Base-by-base conservation (phyloP, 192 early-diverging fungal species). In the Coemansia sp. region DNA sequence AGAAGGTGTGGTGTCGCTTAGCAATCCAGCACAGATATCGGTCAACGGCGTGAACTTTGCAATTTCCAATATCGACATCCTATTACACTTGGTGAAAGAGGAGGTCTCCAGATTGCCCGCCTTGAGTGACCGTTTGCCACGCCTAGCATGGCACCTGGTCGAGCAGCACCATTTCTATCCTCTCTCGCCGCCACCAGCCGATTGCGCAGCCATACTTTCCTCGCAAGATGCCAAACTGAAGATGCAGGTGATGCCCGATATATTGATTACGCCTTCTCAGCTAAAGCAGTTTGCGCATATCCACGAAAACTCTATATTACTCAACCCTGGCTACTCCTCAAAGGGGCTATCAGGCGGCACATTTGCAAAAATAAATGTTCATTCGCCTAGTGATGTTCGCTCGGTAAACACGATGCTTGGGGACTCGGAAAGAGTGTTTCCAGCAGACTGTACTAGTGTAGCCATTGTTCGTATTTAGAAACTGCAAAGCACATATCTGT, bases 81-180 rank as follows among this genome's bases (percentile, higher is more conserved):
- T 98, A 55, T 85, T 87, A 57, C 88, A 90, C 43, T 61, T 98
- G 6, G 79, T 83, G 51, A 80, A 74, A 18, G 86, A 92, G 56
- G 94, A 95, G 60, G 76, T 88, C 30, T 71, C 78, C 33, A 80
- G 87, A 39, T 31, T 72, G 48, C 74, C 84, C 0, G 61, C 65
- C 2, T 42, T 74, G 34, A 72, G 64, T 43, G 92, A 95, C 72
- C 87, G 89, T 10, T 72, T 94, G 59, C 79, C 84, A 9, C 85
- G 91, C 21, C 76, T 94, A 18, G 87, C 91, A 28, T 77, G 84
- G 57, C 91, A 97, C 59, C 67, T 96, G 52, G 60, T 97, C 13
- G 84, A 89, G 57, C 95, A 96, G 74, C 86, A 91, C 25, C 74
- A 82, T 58, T 86, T 97, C 40, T 95, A 95, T 61, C 94, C 97